Conservation (phyloP, 805 yeast genomes). For the Saccharomycopsis babjevae region DNA sequence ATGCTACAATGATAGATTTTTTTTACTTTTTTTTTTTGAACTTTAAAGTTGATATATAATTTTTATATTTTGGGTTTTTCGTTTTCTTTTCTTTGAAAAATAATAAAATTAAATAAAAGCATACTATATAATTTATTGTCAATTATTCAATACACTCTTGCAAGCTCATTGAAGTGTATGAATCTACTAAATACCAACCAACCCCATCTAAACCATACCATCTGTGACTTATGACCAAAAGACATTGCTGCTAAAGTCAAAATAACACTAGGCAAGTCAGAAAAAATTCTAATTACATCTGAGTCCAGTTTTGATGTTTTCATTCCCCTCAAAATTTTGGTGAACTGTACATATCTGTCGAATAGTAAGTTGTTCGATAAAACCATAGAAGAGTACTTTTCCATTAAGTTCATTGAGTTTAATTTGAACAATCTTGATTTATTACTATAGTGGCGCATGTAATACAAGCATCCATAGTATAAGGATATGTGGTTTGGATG, state of each 20-base stretch:
- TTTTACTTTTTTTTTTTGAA: neutral
- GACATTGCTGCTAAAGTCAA: slow-evolving; percentile 61
- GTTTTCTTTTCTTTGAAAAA: neutral
- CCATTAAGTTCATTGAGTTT: slow-evolving; percentile 25
- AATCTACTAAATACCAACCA: slow-evolving; percentile 77
- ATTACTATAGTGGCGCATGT: slow-evolving; percentile 19
- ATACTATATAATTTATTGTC: neutral
- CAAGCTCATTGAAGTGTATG: slow-evolving; percentile 63
- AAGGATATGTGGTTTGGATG: slow-evolving; percentile 82
- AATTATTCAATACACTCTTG: slow-evolving; percentile 12
- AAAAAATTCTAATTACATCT: slow-evolving; percentile 20
- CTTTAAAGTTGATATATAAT: neutral
- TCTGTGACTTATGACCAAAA: slow-evolving; percentile 74
- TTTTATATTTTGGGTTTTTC: neutral
- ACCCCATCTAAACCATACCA: slow-evolving; percentile 90
- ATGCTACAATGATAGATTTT: neutral
- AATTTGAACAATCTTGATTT: slow-evolving; percentile 24
- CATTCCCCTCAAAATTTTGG: neutral
- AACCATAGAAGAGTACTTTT: slow-evolving; percentile 18
- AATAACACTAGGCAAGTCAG: slow-evolving; percentile 23
- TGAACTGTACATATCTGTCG: neutral
- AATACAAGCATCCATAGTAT: slow-evolving; percentile 38
- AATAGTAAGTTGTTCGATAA: slow-evolving; percentile 9
- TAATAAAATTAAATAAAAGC: neutral
- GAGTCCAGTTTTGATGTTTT: neutral